These are phyloP conservation scores for Aspergillus awamori DNA, from an alignment of 2,329 filamentous ascomycete species.

Conservation along the genomic window DNA sequence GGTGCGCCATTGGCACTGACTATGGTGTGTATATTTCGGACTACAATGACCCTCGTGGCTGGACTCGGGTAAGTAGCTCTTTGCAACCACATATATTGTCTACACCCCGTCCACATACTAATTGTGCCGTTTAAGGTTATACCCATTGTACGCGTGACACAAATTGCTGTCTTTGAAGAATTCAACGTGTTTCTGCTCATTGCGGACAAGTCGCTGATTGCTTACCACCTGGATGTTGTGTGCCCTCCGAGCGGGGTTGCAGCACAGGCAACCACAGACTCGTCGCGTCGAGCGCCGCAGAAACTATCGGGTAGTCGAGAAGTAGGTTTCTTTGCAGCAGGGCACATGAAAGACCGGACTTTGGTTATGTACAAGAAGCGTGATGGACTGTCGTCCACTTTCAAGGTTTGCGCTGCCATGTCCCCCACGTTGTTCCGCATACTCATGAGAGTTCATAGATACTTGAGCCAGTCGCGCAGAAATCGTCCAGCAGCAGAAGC, in stretches of 20 bases:
- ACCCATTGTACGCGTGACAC: conserved; percentile 75
- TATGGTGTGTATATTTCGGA: conserved; percentile 91
- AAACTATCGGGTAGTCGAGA: conserved; percentile 84
- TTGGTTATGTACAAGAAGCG: conserved; percentile 97
- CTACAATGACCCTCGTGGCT: conserved; percentile 84
- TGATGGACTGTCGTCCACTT: conserved; percentile 87
- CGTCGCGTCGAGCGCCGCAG: conserved; percentile 81
- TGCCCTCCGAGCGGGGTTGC: conserved; percentile 55
- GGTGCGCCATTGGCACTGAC: conserved; percentile 94
- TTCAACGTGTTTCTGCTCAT: conserved; percentile 92
- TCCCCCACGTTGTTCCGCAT: background rate
- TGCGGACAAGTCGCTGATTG: conserved; percentile 85
- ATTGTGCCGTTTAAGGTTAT: conserved; percentile 63
- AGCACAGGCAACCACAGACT: conserved; percentile 66
- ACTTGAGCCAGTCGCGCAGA: conserved; percentile 92
- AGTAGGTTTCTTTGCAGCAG: conserved; percentile 94
- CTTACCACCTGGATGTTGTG: conserved; percentile 89
- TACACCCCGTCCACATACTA: background rate
- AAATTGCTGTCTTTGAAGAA: conserved; percentile 92
- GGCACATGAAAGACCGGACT: conserved; percentile 94
- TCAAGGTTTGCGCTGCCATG: conserved; percentile 59
- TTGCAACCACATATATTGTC: background rate
- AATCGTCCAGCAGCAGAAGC: conserved; percentile 80
- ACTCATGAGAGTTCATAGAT: conserved; percentile 42
- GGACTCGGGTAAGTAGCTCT: conserved; percentile 72